Percentiles rank a stretch among this genome's conserved stretches.
Evolutionary conservation across 2,329 filamentous ascomycete genomes (phyloP).

Genomic region (Aureobasidium sp.): DNA sequence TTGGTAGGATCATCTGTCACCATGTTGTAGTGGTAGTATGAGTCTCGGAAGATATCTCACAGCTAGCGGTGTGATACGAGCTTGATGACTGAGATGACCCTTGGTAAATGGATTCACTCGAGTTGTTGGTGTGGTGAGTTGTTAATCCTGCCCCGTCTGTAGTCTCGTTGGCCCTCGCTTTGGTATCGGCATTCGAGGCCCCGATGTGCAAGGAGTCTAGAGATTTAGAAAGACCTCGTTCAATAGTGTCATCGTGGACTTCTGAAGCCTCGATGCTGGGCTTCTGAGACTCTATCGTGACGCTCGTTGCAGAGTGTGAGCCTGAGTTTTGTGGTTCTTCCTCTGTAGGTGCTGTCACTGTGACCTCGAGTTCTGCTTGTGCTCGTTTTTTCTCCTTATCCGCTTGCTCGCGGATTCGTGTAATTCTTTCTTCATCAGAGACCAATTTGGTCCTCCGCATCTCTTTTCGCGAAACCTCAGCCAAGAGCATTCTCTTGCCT

Average conservation of each 20-base stretch:
- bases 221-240: not conserved
- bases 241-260: not conserved
- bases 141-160: not conserved
- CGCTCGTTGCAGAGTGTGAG: not conserved
- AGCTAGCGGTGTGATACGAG: not conserved
- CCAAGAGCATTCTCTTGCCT: conserved; percentile 26
- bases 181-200: not conserved
- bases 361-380: conserved; percentile 3
- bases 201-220: not conserved
- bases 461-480: conserved; percentile 28
- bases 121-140: not conserved
- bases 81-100: not conserved
- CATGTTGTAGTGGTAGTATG: not conserved
- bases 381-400: conserved; percentile 17
- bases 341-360: not conserved
- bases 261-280: not conserved
- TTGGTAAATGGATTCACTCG: not conserved
- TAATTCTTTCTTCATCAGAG: conserved; percentile 24
- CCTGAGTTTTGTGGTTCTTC: not conserved
- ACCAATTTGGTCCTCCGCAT: conserved; percentile 21
- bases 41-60: not conserved
- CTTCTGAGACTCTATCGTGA: not conserved
- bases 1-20: not conserved
- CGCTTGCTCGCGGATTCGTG: conserved; percentile 21
- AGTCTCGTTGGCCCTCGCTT: not conserved